Conservation (phyloP, 805 yeast species). For the Saturnispora saitoi region DNA sequence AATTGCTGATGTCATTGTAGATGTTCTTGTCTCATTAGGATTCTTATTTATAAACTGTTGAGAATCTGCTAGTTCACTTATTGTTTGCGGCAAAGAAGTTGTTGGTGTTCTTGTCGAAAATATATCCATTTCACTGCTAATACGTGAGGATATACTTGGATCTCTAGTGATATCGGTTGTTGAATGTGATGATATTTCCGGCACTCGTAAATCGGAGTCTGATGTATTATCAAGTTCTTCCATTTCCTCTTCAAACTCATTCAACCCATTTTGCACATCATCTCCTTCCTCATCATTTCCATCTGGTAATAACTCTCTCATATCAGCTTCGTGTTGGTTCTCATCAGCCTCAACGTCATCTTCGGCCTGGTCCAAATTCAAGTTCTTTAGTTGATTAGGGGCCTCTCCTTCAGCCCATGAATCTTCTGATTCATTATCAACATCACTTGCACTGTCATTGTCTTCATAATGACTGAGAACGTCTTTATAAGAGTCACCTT, state of each 20-base stretch:
- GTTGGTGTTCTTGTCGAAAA: conserved; percentile 8
- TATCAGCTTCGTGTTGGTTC: not conserved
- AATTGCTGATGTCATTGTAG: conserved; percentile 4
- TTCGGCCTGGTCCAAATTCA: not conserved
- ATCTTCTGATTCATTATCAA: not conserved
- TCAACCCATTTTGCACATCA: conserved; percentile 3
- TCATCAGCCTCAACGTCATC: not conserved
- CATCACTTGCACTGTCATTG: not conserved
- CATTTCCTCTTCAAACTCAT: conserved; percentile 5
- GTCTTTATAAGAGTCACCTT: not conserved
- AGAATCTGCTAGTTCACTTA: not conserved
- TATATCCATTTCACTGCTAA: conserved; percentile 12
- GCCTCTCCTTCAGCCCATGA: conserved; percentile 3
- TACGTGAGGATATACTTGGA: conserved; percentile 13
- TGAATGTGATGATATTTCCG: conserved; percentile 10
- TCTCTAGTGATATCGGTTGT: conserved; percentile 11
- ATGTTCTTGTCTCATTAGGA: not conserved
- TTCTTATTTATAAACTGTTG: not conserved
- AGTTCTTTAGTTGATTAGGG: not conserved
- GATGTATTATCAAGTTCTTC: not conserved
- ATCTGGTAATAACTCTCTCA: not conserved
- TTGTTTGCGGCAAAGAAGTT: not conserved
- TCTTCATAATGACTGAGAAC: conserved; percentile 2
- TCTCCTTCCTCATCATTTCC: not conserved
- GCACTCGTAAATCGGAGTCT: not conserved